phyloP scores from a whole-genome alignment of 1,284 basidiomycete genomes.

The Moniliophthora roreri region DNA sequence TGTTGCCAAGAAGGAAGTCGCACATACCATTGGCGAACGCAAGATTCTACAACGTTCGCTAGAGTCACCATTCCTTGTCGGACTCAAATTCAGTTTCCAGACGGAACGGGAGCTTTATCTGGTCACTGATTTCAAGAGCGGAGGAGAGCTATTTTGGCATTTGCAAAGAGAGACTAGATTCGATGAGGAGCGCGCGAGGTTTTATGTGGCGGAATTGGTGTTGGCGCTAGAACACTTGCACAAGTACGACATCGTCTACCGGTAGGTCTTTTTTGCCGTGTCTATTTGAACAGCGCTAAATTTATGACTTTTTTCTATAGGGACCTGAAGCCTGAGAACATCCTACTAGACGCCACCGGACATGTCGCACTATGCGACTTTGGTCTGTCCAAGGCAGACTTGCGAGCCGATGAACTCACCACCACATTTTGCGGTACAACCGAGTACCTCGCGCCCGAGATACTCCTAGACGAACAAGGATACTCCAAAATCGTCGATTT shows the following conservation, averaged over 20 bases:
- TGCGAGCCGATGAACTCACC: slow-evolving; percentile 92
- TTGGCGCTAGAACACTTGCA: slow-evolving; percentile 95
- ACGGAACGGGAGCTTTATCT: slow-evolving; percentile 95
- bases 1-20: slow-evolving; percentile 98
- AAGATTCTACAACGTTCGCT: slow-evolving; percentile 96
- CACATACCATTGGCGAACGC: slow-evolving; percentile 98
- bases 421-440: slow-evolving; percentile 98
- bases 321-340: slow-evolving; percentile 97
- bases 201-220: slow-evolving; percentile 95
- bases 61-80: slow-evolving; percentile 96
- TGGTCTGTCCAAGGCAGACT: slow-evolving; percentile 94
- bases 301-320: slow-evolving; percentile 36
- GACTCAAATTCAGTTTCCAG: slow-evolving; percentile 98
- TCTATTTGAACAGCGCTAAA: background rate
- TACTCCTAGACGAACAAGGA: slow-evolving; percentile 97
- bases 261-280: slow-evolving; percentile 44
- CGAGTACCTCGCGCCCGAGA: slow-evolving; percentile 97
- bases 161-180: slow-evolving; percentile 94
- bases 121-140: slow-evolving; percentile 98
- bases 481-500: slow-evolving; percentile 99
- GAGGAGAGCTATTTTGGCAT: slow-evolving; percentile 98
- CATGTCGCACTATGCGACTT: slow-evolving; percentile 98
- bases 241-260: slow-evolving; percentile 97
- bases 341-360: slow-evolving; percentile 93
- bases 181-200: slow-evolving; percentile 87